These are phyloP conservation scores for Oemleria cerasiformis DNA, from an alignment of 306 rosid genomes.

Conservation along the genomic window DNA sequence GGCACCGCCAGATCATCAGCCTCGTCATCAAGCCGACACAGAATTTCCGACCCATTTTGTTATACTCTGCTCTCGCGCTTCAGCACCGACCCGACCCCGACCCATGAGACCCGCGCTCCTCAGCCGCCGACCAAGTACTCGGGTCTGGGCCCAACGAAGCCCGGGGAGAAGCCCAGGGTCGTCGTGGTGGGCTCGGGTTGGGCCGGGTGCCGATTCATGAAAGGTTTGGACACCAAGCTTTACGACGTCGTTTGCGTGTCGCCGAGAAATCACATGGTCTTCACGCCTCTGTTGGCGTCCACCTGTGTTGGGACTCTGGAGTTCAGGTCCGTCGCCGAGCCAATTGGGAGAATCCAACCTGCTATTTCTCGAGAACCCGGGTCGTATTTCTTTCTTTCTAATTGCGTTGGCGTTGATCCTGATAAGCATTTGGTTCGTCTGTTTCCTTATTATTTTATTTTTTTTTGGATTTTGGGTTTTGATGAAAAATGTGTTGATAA, in stretches of 20 bases:
- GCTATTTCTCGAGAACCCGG: conserved; percentile 83
- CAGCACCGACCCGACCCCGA: conserved; percentile 28
- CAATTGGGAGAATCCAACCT: conserved; percentile 84
- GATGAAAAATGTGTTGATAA: neutral
- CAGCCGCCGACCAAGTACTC: conserved; percentile 26
- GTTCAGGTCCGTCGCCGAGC: conserved; percentile 90
- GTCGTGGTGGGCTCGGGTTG: conserved; percentile 90
- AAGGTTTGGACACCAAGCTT: conserved; percentile 55
- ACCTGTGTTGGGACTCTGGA: conserved; percentile 97
- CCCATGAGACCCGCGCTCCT: conserved; percentile 16
- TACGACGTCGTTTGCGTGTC: conserved; percentile 96
- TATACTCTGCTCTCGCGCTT: conserved; percentile 37
- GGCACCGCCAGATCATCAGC: conserved; percentile 28
- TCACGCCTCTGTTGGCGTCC: conserved; percentile 93
- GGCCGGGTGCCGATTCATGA: conserved; percentile 93
- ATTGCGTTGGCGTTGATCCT: conserved; percentile 50
- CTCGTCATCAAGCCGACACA: conserved; percentile 29
- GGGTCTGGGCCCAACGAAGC: conserved; percentile 47
- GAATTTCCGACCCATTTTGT: conserved; percentile 31
- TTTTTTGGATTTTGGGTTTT: neutral
- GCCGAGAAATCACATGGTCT: conserved; percentile 95
- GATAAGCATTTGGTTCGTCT: conserved; percentile 53
- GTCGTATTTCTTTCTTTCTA: conserved; percentile 85
- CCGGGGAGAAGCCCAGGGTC: conserved; percentile 83
- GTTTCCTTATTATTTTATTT: neutral